Conservation (phyloP, 805 yeast genomes). For the Candida yuanshanica region DNA sequence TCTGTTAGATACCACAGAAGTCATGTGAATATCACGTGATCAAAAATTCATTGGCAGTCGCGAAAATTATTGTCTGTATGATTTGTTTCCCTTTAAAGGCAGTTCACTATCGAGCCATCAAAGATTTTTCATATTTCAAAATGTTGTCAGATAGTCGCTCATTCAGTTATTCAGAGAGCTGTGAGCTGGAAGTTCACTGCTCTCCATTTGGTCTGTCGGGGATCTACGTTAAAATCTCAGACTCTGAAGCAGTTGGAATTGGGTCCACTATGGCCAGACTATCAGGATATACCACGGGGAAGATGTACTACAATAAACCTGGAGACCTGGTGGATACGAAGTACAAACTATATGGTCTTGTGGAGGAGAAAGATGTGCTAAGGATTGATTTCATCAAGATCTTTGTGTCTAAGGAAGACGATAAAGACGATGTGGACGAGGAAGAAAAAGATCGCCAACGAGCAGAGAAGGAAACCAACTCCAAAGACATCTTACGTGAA, state of each 20-base stretch:
- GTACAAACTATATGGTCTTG: slow-evolving; percentile 43
- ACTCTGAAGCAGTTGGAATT: slow-evolving; percentile 45
- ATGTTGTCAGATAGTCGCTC: slow-evolving; percentile 3
- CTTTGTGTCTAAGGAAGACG: slow-evolving; percentile 21
- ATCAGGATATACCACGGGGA: slow-evolving; percentile 46
- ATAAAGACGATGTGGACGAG: slow-evolving; percentile 6
- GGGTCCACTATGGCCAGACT: slow-evolving; percentile 53
- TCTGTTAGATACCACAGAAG: too few relatives aligned
- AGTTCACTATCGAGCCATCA: too few relatives aligned
- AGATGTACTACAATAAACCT: slow-evolving; percentile 41
- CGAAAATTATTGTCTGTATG: neutral
- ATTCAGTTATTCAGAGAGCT: slow-evolving; percentile 42
- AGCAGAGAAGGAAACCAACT: slow-evolving; percentile 3
- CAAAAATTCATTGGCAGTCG: neutral
- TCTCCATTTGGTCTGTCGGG: slow-evolving; percentile 54
- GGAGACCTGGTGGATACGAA: slow-evolving; percentile 41
- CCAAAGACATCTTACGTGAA: slow-evolving; percentile 17
- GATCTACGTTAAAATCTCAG: slow-evolving; percentile 41
- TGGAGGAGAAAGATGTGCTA: slow-evolving; percentile 40
- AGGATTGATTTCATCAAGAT: slow-evolving; percentile 49
- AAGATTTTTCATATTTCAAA: too few relatives aligned
- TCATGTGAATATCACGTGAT: too few relatives aligned
- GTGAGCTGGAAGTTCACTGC: slow-evolving; percentile 49
- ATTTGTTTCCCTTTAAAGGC: too few relatives aligned
- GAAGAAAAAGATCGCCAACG: slow-evolving; percentile 5